These are phyloP conservation scores for Suillus paluster DNA, from an alignment of 768 basidiomycete genomes.

Conservation along the genomic window DNA sequence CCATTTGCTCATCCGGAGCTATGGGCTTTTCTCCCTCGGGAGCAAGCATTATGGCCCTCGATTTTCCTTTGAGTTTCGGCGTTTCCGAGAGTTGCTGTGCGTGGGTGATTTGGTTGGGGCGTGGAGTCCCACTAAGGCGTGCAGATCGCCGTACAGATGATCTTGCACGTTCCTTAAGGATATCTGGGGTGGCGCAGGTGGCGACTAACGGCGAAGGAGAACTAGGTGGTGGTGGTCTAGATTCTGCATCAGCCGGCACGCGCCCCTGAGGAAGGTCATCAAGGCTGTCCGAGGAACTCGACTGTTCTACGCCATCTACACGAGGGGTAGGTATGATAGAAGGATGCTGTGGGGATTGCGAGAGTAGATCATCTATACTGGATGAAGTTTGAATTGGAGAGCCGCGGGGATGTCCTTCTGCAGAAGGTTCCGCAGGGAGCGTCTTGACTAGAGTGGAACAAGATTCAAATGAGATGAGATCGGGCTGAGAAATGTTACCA, in stretches of 20 bases:
- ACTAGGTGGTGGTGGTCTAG: not conserved
- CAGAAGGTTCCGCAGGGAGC: slow-evolving; percentile 5
- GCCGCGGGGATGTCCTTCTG: slow-evolving; percentile 8
- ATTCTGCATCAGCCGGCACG: not conserved
- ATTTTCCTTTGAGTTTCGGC: slow-evolving; percentile 25
- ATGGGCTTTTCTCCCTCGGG: not conserved
- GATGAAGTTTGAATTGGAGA: slow-evolving; percentile 16
- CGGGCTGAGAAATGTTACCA: slow-evolving; percentile 24
- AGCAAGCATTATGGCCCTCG: slow-evolving; percentile 18
- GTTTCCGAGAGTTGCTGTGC: slow-evolving; percentile 22
- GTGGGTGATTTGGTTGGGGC: slow-evolving; percentile 13
- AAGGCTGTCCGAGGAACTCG: slow-evolving; percentile 7
- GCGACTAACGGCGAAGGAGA: slow-evolving; percentile 9
- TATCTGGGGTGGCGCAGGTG: slow-evolving; percentile 5
- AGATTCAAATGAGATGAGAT: slow-evolving; percentile 49
- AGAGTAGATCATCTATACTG: slow-evolving; percentile 27
- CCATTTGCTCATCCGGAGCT: not conserved
- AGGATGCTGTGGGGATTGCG: slow-evolving; percentile 22
- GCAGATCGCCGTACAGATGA: slow-evolving; percentile 44
- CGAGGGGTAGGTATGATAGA: slow-evolving; percentile 1
- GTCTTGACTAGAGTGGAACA: slow-evolving; percentile 34
- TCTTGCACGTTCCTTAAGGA: not conserved
- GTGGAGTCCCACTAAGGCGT: slow-evolving; percentile 39
- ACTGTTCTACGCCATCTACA: slow-evolving; percentile 9
- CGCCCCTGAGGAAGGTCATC: slow-evolving; percentile 3